A percentile compares a stretch with the other conserved stretches of the same genome.
Conservation (phyloP, 805 yeast genomes). For the Kluyveromyces wickerhamii region DNA sequence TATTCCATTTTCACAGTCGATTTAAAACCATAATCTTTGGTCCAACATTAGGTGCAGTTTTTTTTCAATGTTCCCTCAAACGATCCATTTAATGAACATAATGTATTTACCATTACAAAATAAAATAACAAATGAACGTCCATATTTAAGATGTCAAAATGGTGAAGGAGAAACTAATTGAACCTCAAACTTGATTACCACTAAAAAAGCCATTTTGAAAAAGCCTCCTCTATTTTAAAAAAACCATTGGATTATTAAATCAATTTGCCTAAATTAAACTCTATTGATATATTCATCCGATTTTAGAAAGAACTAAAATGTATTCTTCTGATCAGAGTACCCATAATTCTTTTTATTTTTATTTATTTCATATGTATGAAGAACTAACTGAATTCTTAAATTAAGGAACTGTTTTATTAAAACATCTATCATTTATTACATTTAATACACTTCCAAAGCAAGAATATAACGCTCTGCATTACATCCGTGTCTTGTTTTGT, state of each 20-base stretch:
- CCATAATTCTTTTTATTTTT: conserved; percentile 3
- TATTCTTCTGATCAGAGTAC: not conserved
- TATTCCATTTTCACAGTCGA: conserved; percentile 2
- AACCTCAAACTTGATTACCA: no score
- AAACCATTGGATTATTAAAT: conserved; percentile 2
- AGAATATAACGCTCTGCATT: no score
- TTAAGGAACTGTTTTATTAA: not conserved
- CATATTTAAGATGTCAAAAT: conserved; percentile 1
- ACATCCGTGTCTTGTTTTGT: conserved; percentile 1
- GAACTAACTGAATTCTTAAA: conserved; percentile 1
- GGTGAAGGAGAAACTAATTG: no score
- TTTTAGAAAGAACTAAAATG: not conserved
- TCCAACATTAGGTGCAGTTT: not conserved
- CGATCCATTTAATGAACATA: conserved; percentile 6
- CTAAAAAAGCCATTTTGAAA: no score
- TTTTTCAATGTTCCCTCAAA: conserved; percentile 1
- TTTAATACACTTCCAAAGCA: no score
- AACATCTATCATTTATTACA: no score
- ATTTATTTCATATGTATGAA: conserved; percentile 5
- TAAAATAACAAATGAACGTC: not conserved
- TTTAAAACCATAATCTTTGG: not conserved
- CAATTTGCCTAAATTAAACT: not conserved
- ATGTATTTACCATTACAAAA: conserved; percentile 3
- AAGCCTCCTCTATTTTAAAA: no score
- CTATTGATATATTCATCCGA: conserved; percentile 4